These are phyloP conservation scores for Decorospora gaudefroyi DNA, from an alignment of 2,329 filamentous ascomycete species.

Conservation along the genomic window DNA sequence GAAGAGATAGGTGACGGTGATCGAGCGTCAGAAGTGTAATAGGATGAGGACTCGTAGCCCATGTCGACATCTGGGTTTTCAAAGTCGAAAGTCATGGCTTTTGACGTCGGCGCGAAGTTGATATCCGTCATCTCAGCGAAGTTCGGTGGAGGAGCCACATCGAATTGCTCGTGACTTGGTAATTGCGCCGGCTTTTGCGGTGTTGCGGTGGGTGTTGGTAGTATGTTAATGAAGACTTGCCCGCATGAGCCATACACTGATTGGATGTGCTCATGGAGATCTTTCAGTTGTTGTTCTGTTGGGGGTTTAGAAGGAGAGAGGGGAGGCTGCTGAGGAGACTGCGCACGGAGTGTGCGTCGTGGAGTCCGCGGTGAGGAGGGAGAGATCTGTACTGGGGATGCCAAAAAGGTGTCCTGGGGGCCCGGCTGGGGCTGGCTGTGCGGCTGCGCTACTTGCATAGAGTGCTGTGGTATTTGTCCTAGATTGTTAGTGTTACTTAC, in stretches of 20 bases:
- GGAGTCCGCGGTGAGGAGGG: conserved; percentile 44
- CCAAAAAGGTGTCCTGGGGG: conserved; percentile 52
- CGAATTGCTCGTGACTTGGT: conserved; percentile 53
- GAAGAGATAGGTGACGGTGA: conserved; percentile 52
- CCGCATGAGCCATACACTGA: conserved; percentile 51
- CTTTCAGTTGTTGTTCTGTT: conserved; percentile 49
- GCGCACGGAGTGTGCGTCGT: conserved; percentile 37
- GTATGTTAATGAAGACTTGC: conserved; percentile 52
- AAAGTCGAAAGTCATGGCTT: conserved; percentile 48
- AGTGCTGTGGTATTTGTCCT: conserved; percentile 71
- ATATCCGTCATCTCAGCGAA: conserved; percentile 60
- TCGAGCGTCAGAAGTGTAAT: conserved; percentile 57
- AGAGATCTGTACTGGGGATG: conserved; percentile 47
- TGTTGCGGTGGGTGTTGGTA: conserved; percentile 58
- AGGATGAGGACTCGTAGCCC: conserved; percentile 56
- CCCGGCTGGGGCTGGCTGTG: conserved; percentile 82
- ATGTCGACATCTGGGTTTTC: conserved; percentile 50
- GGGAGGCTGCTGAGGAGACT: conserved; percentile 43
- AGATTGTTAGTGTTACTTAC: conserved; percentile 61
- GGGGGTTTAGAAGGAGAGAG: conserved; percentile 43
- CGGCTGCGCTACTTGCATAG: conserved; percentile 88
- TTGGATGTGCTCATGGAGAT: conserved; percentile 51
- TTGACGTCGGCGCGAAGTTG: conserved; percentile 50
- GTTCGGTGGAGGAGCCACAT: conserved; percentile 60
- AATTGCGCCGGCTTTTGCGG: conserved; percentile 49